Conservation (phyloP, 225 moss, liverwort and hornwort genomes). For the Asterella californica region DNA sequence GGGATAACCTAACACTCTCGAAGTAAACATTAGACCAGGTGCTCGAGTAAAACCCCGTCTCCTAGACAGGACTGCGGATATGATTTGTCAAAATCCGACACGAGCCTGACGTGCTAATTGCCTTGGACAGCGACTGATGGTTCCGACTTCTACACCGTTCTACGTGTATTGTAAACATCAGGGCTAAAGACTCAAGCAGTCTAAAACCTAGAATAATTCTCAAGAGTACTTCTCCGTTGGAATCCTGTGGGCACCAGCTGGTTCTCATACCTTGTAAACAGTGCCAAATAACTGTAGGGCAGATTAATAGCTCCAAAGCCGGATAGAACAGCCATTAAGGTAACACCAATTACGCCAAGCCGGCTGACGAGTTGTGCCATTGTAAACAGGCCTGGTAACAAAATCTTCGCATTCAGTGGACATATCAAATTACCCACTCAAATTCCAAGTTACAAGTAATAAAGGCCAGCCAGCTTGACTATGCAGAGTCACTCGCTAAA, state of each 20-base stretch:
- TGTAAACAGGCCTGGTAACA: constrained; percentile 53
- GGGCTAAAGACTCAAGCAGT: not conserved
- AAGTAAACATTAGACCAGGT: not conserved
- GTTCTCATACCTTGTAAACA: constrained; percentile 52
- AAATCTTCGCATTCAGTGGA: not conserved
- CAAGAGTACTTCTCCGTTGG: not conserved
- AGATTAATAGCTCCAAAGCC: constrained; percentile 67
- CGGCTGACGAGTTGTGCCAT: constrained; percentile 72
- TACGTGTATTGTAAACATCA: not conserved
- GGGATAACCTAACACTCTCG: not conserved
- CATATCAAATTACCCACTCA: not conserved
- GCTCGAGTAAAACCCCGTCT: not conserved
- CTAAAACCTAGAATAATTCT: not conserved
- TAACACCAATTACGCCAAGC: constrained; percentile 65
- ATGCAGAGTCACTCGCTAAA: not conserved
- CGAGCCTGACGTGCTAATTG: not conserved
- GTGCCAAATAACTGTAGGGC: constrained; percentile 60
- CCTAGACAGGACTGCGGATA: not conserved
- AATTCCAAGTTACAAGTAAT: not conserved
- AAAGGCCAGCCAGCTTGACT: not conserved
- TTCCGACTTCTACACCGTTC: not conserved
- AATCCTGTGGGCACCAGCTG: not conserved
- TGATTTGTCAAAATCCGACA: not conserved
- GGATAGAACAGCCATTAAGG: constrained; percentile 60
- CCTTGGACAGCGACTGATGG: no score